phyloP scores from a whole-genome alignment of 192 early-diverging fungal genomes.

The Backusella psychrophila region DNA sequence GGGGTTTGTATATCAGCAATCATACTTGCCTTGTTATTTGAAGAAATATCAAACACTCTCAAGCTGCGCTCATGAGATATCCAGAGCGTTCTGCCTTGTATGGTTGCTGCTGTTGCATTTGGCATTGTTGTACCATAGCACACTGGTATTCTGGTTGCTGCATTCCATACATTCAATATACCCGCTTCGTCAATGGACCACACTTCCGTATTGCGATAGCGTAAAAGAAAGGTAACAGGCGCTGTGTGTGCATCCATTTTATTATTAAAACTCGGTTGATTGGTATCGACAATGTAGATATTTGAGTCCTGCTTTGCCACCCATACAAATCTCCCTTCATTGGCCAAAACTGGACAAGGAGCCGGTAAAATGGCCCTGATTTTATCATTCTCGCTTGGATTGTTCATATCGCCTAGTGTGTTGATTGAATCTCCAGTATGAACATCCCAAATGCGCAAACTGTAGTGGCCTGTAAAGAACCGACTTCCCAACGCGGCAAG shows the following conservation, averaged over 20 bases:
- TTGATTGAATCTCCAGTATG: slow-evolving; percentile 43
- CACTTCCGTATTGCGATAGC: slow-evolving; percentile 44
- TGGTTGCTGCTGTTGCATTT: slow-evolving; percentile 35
- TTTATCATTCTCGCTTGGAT: slow-evolving; percentile 32
- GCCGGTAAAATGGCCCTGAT: slow-evolving; percentile 44
- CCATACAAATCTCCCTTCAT: slow-evolving; percentile 68
- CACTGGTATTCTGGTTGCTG: background rate
- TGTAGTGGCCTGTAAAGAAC: slow-evolving; percentile 43
- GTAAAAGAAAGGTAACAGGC: slow-evolving; percentile 55
- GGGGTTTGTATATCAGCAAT: slow-evolving; percentile 24
- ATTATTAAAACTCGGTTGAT: background rate
- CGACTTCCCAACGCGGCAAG: slow-evolving; percentile 52
- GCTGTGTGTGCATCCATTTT: slow-evolving; percentile 32
- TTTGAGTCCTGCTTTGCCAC: slow-evolving; percentile 58
- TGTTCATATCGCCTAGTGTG: slow-evolving; percentile 37
- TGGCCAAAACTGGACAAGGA: slow-evolving; percentile 46
- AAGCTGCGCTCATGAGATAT: slow-evolving; percentile 50
- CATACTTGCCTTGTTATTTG: slow-evolving; percentile 28
- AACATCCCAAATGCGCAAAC: slow-evolving; percentile 42
- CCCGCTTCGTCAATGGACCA: slow-evolving; percentile 71
- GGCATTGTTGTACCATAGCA: slow-evolving; percentile 31
- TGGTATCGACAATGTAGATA: slow-evolving; percentile 51
- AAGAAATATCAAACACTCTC: slow-evolving; percentile 46
- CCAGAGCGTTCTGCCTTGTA: slow-evolving; percentile 58
- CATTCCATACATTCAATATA: slow-evolving; percentile 52